These are phyloP conservation scores for Blastobotrys elegans DNA, from an alignment of 1,139 yeast genomes.

Conservation along the genomic window DNA sequence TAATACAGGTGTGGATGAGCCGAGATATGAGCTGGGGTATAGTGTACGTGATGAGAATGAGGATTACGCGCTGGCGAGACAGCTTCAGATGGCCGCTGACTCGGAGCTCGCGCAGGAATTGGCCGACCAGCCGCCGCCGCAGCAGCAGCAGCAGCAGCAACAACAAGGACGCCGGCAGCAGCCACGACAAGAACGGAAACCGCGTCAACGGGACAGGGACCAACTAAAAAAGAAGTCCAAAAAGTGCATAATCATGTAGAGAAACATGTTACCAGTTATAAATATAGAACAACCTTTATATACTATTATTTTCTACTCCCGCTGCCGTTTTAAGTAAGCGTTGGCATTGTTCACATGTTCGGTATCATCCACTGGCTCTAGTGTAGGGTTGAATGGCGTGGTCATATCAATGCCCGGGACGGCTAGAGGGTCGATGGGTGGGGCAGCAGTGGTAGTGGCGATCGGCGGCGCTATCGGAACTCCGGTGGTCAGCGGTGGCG, in stretches of 20 bases:
- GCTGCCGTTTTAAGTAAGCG: too few species aligned
- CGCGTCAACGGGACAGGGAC: neutral
- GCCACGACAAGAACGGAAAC: neutral
- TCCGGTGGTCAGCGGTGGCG: neutral
- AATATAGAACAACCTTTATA: too few species aligned
- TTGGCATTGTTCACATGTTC: too few species aligned
- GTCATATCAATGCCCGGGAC: neutral
- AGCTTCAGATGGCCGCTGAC: slow-evolving; percentile 63
- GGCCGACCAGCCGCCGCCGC: slow-evolving; percentile 11
- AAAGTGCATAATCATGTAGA: neutral
- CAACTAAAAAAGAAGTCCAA: neutral
- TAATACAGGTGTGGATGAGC: slow-evolving; percentile 8
- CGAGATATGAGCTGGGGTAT: neutral
- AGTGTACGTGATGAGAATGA: slow-evolving; percentile 17
- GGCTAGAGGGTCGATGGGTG: neutral
- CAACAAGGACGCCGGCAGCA: neutral
- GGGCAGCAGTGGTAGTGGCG: too few species aligned
- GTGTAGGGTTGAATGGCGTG: neutral
- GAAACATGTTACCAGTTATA: too few species aligned
- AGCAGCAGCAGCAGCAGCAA: slow-evolving; percentile 8
- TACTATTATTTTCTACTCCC: too few species aligned
- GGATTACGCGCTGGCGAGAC: slow-evolving; percentile 46
- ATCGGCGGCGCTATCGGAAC: neutral
- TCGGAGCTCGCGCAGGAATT: slow-evolving; percentile 41
- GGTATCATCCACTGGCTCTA: neutral